Evolutionary conservation across 2,329 filamentous ascomycete species (phyloP).

Genomic region (Verruconis gallopava): DNA sequence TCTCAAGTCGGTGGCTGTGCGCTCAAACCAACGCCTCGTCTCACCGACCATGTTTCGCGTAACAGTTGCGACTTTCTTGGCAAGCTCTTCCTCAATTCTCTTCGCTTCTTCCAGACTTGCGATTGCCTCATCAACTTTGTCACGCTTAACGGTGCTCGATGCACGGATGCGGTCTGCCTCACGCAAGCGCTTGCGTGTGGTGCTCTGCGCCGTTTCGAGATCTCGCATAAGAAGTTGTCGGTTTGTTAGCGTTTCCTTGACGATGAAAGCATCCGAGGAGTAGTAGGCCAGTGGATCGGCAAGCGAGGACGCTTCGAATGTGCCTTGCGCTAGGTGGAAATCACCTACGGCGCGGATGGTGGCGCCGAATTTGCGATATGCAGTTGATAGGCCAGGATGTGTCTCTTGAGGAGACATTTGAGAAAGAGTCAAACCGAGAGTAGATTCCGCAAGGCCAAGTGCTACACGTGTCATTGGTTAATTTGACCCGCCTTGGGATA

Average conservation of each 20-base stretch:
- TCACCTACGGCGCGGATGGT: conserved; percentile 88
- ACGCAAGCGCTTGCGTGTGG: conserved; percentile 66
- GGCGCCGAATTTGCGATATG: conserved; percentile 90
- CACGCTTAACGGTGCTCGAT: conserved; percentile 71
- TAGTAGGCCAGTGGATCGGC: conserved; percentile 91
- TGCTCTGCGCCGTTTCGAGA: conserved; percentile 79
- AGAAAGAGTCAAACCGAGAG: conserved; percentile 82
- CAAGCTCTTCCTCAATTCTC: conserved; percentile 66
- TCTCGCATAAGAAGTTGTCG: conserved; percentile 92
- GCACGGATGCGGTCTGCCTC: conserved; percentile 82
- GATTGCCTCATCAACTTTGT: conserved; percentile 98
- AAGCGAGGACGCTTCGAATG: conserved; percentile 86
- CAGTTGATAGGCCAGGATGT: conserved; percentile 74
- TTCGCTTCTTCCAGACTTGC: conserved; percentile 76
- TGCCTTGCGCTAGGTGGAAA: conserved; percentile 91
- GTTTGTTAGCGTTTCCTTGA: conserved; percentile 96
- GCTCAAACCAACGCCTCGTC: conserved; percentile 78
- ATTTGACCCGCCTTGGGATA: conserved; percentile 19
- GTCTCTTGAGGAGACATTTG: conserved; percentile 82
- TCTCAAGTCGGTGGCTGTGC: conserved; percentile 74
- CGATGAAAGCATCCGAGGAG: conserved; percentile 89
- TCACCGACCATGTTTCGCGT: conserved; percentile 81
- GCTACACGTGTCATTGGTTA: conserved; percentile 37
- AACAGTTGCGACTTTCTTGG: conserved; percentile 76
- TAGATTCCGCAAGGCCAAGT: conserved; percentile 79